Conservation (phyloP, 352 stramenopile species). For the Phytophthora litchii region DNA sequence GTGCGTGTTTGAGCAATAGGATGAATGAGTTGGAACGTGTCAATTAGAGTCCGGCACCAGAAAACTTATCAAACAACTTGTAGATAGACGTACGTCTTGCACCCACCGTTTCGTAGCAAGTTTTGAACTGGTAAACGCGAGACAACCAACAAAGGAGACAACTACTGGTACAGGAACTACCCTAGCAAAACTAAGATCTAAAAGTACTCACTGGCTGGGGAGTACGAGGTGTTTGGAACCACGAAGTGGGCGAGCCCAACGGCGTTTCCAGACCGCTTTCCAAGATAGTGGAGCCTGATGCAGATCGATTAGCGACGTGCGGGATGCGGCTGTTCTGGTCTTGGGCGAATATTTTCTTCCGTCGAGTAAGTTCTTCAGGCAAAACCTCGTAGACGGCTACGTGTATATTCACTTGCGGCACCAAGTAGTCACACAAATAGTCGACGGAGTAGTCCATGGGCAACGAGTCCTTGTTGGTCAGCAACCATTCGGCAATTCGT, state of each 20-base stretch:
- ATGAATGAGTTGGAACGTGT: constrained; percentile 4
- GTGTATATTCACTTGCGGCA: constrained; percentile 39
- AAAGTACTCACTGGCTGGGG: constrained; percentile 18
- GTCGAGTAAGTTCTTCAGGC: constrained; percentile 30
- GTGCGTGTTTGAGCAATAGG: constrained; percentile 11
- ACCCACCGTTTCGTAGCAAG: not conserved
- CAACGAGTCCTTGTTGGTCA: constrained; percentile 43
- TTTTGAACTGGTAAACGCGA: no score
- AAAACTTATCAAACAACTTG: constrained; percentile 19
- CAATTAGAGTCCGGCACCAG: constrained; percentile 22
- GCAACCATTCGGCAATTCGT: constrained; percentile 53
- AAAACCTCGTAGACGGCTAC: constrained; percentile 46
- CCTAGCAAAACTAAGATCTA: constrained; percentile 17
- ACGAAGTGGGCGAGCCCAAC: constrained; percentile 25
- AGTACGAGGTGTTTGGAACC: constrained; percentile 34
- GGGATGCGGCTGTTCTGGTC: constrained; percentile 37
- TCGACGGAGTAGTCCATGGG: constrained; percentile 40
- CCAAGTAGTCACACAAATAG: constrained; percentile 43
- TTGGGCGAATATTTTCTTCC: constrained; percentile 41
- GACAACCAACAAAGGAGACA: no score
- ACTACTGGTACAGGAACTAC: constrained; percentile 7
- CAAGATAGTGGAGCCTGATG: constrained; percentile 30
- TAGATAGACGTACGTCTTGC: constrained; percentile 1
- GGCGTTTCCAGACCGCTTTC: constrained; percentile 32
- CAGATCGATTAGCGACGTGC: constrained; percentile 23